These are phyloP conservation scores for Chaetomiaceae sp. DNA, from an alignment of 2,329 filamentous ascomycete species.

Conservation along the genomic window DNA sequence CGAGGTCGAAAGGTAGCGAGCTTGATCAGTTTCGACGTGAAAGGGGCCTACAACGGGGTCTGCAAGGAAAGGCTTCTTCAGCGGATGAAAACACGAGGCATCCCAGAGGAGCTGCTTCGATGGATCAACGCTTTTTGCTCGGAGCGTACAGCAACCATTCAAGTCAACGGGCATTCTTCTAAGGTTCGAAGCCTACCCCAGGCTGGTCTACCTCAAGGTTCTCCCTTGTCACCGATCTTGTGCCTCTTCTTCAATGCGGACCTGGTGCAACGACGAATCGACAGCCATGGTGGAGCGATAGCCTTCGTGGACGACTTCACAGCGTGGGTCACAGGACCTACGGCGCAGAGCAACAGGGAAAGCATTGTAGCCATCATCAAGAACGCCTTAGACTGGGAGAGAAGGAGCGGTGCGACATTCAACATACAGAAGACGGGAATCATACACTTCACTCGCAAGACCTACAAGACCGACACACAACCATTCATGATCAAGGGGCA, in stretches of 20 bases:
- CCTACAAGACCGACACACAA: constrained; percentile 2
- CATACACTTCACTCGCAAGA: not conserved
- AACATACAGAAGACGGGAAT: no score
- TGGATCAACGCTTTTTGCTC: constrained; percentile 14
- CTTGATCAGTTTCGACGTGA: constrained; percentile 12
- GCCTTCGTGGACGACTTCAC: no score
- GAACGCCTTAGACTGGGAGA: no score
- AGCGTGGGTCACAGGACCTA: no score
- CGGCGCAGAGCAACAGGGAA: no score
- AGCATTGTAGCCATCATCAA: no score
- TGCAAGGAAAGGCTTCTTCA: constrained; percentile 11
- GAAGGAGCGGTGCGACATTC: no score
- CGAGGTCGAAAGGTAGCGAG: constrained; percentile 1
- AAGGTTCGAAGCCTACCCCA: no score
- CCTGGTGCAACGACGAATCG: no score
- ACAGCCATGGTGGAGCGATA: no score
- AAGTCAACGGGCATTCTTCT: constrained; percentile 2
- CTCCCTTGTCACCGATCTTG: not conserved
- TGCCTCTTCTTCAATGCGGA: no score
- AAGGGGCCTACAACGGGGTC: constrained; percentile 14
- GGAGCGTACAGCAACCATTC: constrained; percentile 4
- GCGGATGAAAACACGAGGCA: constrained; percentile 6
- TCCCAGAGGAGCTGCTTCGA: constrained; percentile 6
- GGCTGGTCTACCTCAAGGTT: no score
- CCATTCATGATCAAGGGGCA: constrained; percentile 11